Evolutionary conservation across 208 protist species (phyloP).

Genomic region (Naegleria lovaniensis): DNA sequence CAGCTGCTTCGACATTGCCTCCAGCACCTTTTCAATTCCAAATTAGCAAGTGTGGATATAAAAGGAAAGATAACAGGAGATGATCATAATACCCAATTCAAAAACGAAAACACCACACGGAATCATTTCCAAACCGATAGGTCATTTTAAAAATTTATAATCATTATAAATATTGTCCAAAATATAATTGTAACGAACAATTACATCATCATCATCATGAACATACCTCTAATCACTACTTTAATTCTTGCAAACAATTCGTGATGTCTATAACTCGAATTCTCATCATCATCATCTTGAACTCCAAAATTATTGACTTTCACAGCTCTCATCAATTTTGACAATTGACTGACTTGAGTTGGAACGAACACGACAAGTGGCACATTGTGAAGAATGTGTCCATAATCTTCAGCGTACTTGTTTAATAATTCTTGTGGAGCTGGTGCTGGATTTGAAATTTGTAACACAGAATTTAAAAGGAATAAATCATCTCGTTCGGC

Average conservation of each 20-base stretch:
- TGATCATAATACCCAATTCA: too few relatives aligned
- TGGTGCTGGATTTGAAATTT: not conserved
- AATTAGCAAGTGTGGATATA: too few relatives aligned
- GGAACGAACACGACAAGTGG: not conserved
- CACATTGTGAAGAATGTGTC: not conserved
- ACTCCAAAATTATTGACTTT: not conserved
- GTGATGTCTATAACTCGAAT: too few relatives aligned
- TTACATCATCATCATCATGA: too few relatives aligned
- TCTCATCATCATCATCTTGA: not conserved
- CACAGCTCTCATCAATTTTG: not conserved
- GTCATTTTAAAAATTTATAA: too few relatives aligned
- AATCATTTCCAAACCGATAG: too few relatives aligned
- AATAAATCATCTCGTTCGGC: not conserved
- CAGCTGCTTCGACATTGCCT: not conserved
- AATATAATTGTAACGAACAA: too few relatives aligned
- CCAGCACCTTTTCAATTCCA: not conserved
- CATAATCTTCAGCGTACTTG: slow-evolving; percentile 8
- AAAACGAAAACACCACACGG: too few relatives aligned
- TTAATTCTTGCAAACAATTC: too few relatives aligned
- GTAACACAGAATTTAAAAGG: not conserved
- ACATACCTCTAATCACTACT: not conserved
- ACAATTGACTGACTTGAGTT: not conserved
- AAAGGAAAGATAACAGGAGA: too few relatives aligned
- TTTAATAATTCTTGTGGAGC: not conserved
- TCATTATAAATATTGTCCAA: too few relatives aligned